Conservation (phyloP, 148 eudicot species). For the Selenicereus undatus region DNA sequence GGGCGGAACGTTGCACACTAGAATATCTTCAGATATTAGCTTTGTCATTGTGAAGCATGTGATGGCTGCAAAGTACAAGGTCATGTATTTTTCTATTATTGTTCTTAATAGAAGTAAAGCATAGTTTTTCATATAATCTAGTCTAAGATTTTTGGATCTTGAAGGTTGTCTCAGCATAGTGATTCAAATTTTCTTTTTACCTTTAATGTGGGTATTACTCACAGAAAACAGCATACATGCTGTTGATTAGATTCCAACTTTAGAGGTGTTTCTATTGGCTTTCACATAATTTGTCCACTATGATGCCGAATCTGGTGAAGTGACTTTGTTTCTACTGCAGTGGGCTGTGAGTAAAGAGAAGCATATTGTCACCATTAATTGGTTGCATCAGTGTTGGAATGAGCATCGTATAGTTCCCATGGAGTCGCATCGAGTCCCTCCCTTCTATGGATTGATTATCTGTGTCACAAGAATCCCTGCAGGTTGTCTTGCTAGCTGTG, state of each 20-base stretch:
- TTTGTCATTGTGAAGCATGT: constrained; percentile 90
- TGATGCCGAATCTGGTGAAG: background rate
- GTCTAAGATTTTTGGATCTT: background rate
- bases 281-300: background rate
- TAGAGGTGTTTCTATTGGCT: background rate
- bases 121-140: background rate
- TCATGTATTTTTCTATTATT: constrained; percentile 22
- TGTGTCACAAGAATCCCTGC: constrained; percentile 75
- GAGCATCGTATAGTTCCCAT: constrained; percentile 94
- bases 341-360: constrained; percentile 79
- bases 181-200: background rate
- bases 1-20: constrained; percentile 73
- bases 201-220: background rate
- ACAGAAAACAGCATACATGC: background rate
- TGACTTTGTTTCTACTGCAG: constrained; percentile 38
- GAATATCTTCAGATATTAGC: constrained; percentile 73
- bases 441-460: constrained; percentile 78
- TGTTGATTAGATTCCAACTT: constrained; percentile 2
- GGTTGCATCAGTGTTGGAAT: constrained; percentile 96
- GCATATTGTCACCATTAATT: constrained; percentile 72
- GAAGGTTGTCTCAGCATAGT: background rate
- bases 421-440: constrained; percentile 78
- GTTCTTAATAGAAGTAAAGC: constrained; percentile 6
- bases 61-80: constrained; percentile 90
- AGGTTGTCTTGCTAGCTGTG: constrained; percentile 44